Conservation (phyloP, 257 asterid species). For the Fraxinus anomala region DNA sequence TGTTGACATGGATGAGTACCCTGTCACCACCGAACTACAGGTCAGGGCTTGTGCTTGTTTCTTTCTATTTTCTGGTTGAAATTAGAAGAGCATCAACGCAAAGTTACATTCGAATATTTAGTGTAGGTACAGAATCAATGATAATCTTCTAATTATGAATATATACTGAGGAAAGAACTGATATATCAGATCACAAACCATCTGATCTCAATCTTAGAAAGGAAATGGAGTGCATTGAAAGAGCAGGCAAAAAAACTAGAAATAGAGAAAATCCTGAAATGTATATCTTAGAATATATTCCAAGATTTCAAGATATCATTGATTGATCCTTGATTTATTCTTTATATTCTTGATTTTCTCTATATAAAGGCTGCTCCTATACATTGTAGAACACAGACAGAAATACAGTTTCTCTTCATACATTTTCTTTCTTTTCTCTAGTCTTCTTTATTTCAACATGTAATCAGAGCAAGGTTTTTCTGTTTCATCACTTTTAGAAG, state of each 20-base stretch:
- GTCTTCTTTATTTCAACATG: no score
- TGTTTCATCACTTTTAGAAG: no score
- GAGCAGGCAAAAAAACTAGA: background rate
- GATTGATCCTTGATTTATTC: no score
- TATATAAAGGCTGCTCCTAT: no score
- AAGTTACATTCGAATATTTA: background rate
- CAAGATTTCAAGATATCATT: no score
- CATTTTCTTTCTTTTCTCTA: no score
- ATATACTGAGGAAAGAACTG: background rate
- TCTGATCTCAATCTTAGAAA: background rate
- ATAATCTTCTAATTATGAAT: background rate
- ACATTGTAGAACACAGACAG: no score
- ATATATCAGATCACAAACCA: background rate
- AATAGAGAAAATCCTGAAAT: background rate
- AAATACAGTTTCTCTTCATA: no score
- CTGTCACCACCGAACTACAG: conserved; percentile 85
- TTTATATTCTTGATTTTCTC: no score
- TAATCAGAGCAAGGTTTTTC: no score
- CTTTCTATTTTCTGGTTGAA: background rate
- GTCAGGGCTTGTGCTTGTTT: conserved; percentile 19
- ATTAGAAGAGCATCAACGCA: background rate
- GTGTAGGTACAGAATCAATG: no score
- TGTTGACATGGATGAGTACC: conserved; percentile 82
- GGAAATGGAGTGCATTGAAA: background rate
- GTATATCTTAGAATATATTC: no score